Base-by-base conservation (phyloP, 2,329 filamentous ascomycete genomes). In the Ceratocystis lukuohia region DNA sequence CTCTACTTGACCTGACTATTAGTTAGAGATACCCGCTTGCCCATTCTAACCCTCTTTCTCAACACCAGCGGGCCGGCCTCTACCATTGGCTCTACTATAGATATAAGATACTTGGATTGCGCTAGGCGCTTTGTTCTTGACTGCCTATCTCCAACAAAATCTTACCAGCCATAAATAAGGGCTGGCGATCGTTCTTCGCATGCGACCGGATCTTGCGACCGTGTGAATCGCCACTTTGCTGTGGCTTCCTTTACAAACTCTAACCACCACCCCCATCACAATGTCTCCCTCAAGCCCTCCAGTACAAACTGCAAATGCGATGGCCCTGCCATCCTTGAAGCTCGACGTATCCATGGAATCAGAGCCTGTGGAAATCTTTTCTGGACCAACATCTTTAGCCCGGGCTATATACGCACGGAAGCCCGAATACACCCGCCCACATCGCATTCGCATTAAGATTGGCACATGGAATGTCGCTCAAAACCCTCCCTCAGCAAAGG, bases 391-490 rank as follows among this genome's bases (percentile, higher is more conserved):
- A 65, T 86, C 84, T 2, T 80, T 88, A n/a, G 83, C 83, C 59
- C 79, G 78, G 69, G 83, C 84, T 37, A 79, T 97, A 48, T 83
- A 87, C 72, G 85, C 88, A 48, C 84, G 94, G 65, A 84, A 86
- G 71, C 77, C 83, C 62, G 92, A 97, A 74, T 99, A 92, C 74
- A 87, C 88, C 30, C 84, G 86, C 46, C 83, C 86, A 56, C 86
- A 86, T 73, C 82, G 82, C 63, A 84, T 96, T 71, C 87, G 86
- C 70, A 83, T 99, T 75, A 96, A 96, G 76, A 82, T 99, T 64
- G 94, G 93, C 53, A 88, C 89, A 0, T 99, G 94, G 94, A 99
- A 99, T 75, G 90, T 96, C 17, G 94, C 91, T 3, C 86, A 88
- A 1, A 86, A 88, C 70, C 85, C 89, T 12, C 91, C 89, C 28